phyloP scores from a whole-genome alignment of 345 rosid species.

The Corchorus olitorius region DNA sequence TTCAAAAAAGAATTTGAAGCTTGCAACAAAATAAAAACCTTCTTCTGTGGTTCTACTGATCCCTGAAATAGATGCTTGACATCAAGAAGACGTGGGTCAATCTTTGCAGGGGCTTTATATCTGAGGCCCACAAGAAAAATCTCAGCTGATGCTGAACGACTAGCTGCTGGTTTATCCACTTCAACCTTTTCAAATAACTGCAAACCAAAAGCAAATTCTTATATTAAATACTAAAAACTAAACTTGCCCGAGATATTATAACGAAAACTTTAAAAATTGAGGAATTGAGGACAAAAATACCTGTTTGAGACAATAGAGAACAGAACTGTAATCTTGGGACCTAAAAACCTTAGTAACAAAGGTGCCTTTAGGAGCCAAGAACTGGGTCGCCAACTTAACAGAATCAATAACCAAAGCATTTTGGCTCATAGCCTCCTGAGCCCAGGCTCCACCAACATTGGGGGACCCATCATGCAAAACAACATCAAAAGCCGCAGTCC shows the following conservation, averaged over 20 bases:
- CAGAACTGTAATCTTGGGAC: conserved; percentile 89
- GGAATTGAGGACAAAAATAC: conserved; percentile 28
- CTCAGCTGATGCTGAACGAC: conserved; percentile 93
- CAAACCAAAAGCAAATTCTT: conserved; percentile 18
- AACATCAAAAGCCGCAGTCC: conserved; percentile 66
- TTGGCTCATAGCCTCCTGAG: conserved; percentile 86
- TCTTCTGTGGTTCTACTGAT: conserved; percentile 56
- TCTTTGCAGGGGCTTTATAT: conserved; percentile 90
- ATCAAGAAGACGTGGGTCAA: conserved; percentile 90
- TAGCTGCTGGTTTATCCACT: conserved; percentile 91
- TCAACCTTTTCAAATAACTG: conserved; percentile 95
- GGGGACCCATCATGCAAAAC: conserved; percentile 96
- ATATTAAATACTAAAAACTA: conserved; percentile 7
- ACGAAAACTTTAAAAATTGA: neutral
- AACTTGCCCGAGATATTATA: neutral
- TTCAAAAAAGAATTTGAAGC: neutral
- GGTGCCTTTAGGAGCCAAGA: conserved; percentile 71
- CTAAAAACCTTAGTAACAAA: conserved; percentile 91
- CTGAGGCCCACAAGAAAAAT: conserved; percentile 79
- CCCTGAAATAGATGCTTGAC: conserved; percentile 76
- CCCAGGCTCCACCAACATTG: conserved; percentile 94
- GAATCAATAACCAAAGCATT: conserved; percentile 92
- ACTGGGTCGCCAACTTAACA: conserved; percentile 77
- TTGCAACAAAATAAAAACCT: conserved; percentile 39
- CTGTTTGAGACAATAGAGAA: conserved; percentile 75